Base-by-base conservation (phyloP, 768 basidiomycete species). In the Leccinum rimulosum region DNA sequence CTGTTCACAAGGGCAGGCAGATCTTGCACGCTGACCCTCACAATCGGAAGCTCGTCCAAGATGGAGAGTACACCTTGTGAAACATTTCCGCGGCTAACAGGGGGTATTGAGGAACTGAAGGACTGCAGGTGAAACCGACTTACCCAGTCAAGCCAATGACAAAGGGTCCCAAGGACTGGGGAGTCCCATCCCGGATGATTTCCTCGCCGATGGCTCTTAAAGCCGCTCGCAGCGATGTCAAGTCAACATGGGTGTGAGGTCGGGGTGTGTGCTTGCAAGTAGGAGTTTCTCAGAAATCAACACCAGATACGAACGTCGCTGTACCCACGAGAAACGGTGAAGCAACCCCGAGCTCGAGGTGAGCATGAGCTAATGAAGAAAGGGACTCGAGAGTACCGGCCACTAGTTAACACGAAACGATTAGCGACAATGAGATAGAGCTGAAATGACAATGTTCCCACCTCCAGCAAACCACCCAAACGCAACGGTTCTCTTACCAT, bases 381-480 rank as follows among this genome's bases (percentile, higher is more conserved):
- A 95, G 80, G 0, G 91, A 88, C 73, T 95, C 94, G 3, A 93
- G 82, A 7, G 86, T 86, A 12, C 93, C 94, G 11, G 91, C 91
- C 58, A 91, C 92, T 93, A 70, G 58, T 30, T 31, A 40, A 45
- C 28, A 57, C 7, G 17, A 40, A 33, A 15, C 12, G 22, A 35
- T 67, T 45, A 57, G 53, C 22, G n/a, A 22, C 47, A 60, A 50
- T 14, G 22, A 6, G 38, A 2, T 1, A 31, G 12, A 10, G 17
- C n/a, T 14, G 33, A 43, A 7, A 50, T 52, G 28, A 25, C 0
- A 10, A 33, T 1, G 31, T 27, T 65, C 83, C 53, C 59, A 92
- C 91, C 89, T 73, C 95, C 95, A 1, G 95, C 95, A 65, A 88
- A 93, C 86, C 87, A 94, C 1, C 94, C 95, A 75, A 97, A 96